Percentiles rank a stretch among this genome's conserved stretches.
Conservation (phyloP, 2,329 filamentous ascomycete species). For the Penicillium aurantiogriseum region DNA sequence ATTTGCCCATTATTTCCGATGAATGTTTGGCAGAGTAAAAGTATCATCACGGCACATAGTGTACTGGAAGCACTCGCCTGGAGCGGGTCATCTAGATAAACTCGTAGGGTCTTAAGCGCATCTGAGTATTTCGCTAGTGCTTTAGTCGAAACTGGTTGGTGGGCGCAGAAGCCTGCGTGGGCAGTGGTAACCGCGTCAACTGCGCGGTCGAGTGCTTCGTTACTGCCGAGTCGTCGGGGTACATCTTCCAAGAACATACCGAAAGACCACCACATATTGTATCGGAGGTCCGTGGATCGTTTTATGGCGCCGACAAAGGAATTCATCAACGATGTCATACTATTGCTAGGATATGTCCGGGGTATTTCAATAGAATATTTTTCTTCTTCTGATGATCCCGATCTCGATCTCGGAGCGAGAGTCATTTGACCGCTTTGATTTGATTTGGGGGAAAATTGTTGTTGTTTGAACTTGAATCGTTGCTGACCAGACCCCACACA, state of each 20-base stretch:
- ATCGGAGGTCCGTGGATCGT: slow-evolving; percentile 45
- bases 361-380: background rate
- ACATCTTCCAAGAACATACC: slow-evolving; percentile 49
- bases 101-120: slow-evolving; percentile 29
- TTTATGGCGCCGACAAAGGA: slow-evolving; percentile 36
- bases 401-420: background rate
- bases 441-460: slow-evolving; percentile 15
- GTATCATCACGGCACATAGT: slow-evolving; percentile 38
- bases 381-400: background rate
- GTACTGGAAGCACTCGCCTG: slow-evolving; percentile 36
- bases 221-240: slow-evolving; percentile 47
- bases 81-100: slow-evolving; percentile 31
- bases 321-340: slow-evolving; percentile 32
- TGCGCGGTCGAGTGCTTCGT: slow-evolving; percentile 47
- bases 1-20: slow-evolving; percentile 16
- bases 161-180: slow-evolving; percentile 28
- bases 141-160: slow-evolving; percentile 14
- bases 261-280: slow-evolving; percentile 49
- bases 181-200: slow-evolving; percentile 32
- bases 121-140: slow-evolving; percentile 33
- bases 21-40: slow-evolving; percentile 35
- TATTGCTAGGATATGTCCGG: slow-evolving; percentile 32
- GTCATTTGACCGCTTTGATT: background rate
- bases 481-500: slow-evolving; percentile 50
- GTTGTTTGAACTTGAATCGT: slow-evolving; percentile 52